phyloP scores from a whole-genome alignment of 2,329 filamentous ascomycete genomes.

The Fusarium sp. region DNA sequence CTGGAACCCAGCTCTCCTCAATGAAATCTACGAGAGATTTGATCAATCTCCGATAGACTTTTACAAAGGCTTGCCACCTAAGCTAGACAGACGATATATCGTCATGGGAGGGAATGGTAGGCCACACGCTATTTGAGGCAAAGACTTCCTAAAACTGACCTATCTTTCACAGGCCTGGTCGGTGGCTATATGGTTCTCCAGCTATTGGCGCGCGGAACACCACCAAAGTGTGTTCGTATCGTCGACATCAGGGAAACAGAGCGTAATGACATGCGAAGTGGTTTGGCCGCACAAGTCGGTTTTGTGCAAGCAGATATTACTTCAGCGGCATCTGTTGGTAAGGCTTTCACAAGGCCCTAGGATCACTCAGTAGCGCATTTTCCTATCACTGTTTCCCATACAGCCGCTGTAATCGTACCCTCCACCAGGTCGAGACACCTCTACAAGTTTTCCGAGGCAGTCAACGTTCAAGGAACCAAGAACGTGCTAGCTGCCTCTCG shows the following conservation, averaged over 20 bases:
- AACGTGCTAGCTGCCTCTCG: conserved; percentile 13
- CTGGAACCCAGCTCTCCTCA: conserved; percentile 3
- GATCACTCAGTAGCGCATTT: not conserved
- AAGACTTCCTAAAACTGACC: no score
- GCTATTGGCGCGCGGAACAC: conserved; percentile 10
- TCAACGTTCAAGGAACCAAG: conserved; percentile 18
- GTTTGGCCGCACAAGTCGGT: not conserved
- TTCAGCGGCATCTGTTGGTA: not conserved
- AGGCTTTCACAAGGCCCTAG: not conserved
- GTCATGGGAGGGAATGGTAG: conserved; percentile 13
- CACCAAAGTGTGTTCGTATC: conserved; percentile 1
- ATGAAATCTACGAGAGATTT: not conserved
- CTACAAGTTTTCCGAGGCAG: not conserved
- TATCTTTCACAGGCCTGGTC: not conserved
- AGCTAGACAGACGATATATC: conserved; percentile 10
- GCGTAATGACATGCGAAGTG: conserved; percentile 9
- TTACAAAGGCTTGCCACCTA: not conserved
- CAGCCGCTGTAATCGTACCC: conserved; percentile 3
- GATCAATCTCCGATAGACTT: not conserved
- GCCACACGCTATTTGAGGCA: rapidly evolving
- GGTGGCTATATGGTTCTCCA: conserved; percentile 25
- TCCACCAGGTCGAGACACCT: conserved; percentile 12
- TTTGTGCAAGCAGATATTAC: conserved; percentile 12
- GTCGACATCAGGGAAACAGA: conserved; percentile 13
- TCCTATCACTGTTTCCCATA: conserved; percentile 22